A percentile compares a stretch with the other conserved stretches of the same genome.
phyloP scores from a whole-genome alignment of 2,329 filamentous ascomycete genomes.

The Teratosphaeria nubilosa region DNA sequence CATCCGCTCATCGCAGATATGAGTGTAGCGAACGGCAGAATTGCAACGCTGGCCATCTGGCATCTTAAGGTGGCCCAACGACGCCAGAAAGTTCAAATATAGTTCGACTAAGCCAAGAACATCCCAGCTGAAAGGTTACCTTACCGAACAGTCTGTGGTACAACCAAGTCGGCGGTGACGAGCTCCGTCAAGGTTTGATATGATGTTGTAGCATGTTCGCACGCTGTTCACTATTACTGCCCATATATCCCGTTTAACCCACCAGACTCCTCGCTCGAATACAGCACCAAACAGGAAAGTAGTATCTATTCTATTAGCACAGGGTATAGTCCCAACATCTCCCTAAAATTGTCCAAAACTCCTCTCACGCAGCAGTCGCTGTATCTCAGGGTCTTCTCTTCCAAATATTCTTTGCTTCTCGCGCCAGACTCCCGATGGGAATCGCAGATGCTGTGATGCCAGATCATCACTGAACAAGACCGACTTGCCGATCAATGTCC shows the following conservation, averaged over 20 bases:
- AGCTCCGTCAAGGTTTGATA: background rate
- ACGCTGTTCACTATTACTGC: background rate
- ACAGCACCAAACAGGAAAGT: background rate
- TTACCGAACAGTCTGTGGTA: background rate
- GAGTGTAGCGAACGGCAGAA: background rate
- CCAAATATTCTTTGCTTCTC: slow-evolving; percentile 15
- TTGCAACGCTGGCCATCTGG: background rate
- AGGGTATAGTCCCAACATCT: slow-evolving; percentile 3
- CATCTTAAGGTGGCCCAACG: background rate
- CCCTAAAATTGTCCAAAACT: slow-evolving; percentile 2
- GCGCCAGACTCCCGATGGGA: slow-evolving; percentile 10
- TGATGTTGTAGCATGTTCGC: background rate
- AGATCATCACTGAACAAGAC: slow-evolving; percentile 31
- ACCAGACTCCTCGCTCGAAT: slow-evolving; percentile 2
- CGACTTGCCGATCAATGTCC: slow-evolving; percentile 32
- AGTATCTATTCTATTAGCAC: background rate
- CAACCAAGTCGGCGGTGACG: background rate
- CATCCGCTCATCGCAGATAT: background rate
- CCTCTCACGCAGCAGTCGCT: slow-evolving; percentile 7
- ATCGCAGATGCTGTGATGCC: slow-evolving; percentile 15
- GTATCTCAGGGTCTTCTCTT: slow-evolving; percentile 10
- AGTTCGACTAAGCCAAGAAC: background rate
- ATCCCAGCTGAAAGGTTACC: background rate
- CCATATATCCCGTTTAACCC: background rate
- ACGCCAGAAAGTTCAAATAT: background rate